Percentiles rank a stretch among this genome's conserved stretches.
Conservation (phyloP, 2,329 filamentous ascomycete genomes). For the Arthrocladium fulminans region DNA sequence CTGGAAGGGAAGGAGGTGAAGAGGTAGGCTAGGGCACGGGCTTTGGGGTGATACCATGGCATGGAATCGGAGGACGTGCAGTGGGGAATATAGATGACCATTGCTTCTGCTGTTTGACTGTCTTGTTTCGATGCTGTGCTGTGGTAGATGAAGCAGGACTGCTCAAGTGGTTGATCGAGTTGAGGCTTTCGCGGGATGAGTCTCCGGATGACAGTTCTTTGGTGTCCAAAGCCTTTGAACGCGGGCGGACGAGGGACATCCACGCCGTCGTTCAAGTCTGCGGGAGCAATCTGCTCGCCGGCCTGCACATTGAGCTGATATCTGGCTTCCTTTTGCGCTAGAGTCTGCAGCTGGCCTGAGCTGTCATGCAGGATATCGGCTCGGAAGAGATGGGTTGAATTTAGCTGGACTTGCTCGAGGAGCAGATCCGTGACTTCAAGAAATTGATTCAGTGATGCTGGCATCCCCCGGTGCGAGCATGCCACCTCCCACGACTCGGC, state of each 20-base stretch:
- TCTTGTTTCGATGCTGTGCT: background rate
- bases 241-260: constrained; percentile 17
- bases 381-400: constrained; percentile 50
- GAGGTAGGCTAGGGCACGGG: constrained; percentile 65
- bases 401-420: constrained; percentile 49
- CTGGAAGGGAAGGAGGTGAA: constrained; percentile 49
- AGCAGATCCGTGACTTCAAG: constrained; percentile 43
- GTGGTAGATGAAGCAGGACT: constrained; percentile 68
- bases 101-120: constrained; percentile 4
- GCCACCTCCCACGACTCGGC: background rate
- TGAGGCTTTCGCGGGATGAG: constrained; percentile 74
- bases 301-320: constrained; percentile 5
- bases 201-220: constrained; percentile 61
- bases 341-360: constrained; percentile 29
- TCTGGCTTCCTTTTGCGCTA: constrained; percentile 26
- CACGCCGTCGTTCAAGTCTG: constrained; percentile 3
- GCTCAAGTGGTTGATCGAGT: constrained; percentile 64
- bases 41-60: constrained; percentile 81
- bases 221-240: constrained; percentile 33
- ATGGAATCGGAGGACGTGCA: constrained; percentile 51
- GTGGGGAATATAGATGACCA: constrained; percentile 75
- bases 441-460: constrained; percentile 22
- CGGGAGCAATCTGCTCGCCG: background rate
- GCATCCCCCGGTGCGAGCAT: background rate
- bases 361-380: constrained; percentile 54